Conservation (phyloP, 1,139 yeast genomes). For the Suhomyces coccinellae region DNA sequence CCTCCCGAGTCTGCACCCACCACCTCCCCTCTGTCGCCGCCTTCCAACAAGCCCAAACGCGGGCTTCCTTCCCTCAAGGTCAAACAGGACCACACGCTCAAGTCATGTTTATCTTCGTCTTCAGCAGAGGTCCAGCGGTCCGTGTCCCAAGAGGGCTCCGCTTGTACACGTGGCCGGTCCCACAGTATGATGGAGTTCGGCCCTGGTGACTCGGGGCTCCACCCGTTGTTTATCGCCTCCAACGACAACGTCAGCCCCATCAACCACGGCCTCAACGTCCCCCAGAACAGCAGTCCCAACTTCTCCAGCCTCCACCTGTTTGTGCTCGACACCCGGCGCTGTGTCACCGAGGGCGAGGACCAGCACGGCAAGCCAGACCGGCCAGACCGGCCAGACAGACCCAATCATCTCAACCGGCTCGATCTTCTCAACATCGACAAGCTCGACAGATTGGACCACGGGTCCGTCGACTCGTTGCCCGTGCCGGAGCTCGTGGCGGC, state of each 20-base stretch:
- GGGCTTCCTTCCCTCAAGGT: conserved; percentile 17
- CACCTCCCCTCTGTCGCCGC: conserved; percentile 1
- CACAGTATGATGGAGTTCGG: conserved; percentile 3
- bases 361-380: too few relatives aligned
- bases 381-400: too few relatives aligned
- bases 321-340: neutral
- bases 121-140: conserved; percentile 11
- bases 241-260: conserved; percentile 27
- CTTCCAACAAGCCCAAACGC: conserved; percentile 1
- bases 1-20: neutral
- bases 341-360: neutral
- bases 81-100: conserved; percentile 25
- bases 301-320: neutral
- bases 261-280: conserved; percentile 21
- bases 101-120: conserved; percentile 27
- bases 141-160: neutral
- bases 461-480: neutral
- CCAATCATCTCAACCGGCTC: neutral
- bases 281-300: neutral
- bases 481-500: neutral
- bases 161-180: neutral
- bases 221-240: conserved; percentile 23
- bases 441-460: neutral
- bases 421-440: neutral
- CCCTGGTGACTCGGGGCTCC: conserved; percentile 10